These are phyloP conservation scores for Canna indica DNA, from an alignment of 176 grass and related monocot species.

Conservation along the genomic window DNA sequence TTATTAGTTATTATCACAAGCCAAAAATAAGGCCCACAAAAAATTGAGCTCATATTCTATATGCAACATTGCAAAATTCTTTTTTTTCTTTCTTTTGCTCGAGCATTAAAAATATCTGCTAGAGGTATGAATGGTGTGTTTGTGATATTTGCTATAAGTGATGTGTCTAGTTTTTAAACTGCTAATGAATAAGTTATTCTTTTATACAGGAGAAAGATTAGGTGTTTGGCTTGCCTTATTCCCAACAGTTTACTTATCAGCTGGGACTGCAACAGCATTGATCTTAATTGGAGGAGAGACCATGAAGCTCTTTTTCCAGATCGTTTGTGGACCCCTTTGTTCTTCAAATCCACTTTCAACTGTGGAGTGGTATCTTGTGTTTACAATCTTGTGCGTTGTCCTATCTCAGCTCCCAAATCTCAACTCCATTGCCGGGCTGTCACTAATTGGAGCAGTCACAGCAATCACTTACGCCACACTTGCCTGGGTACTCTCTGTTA, in stretches of 20 bases:
- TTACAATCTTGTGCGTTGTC: slow-evolving; percentile 71
- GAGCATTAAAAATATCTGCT: not conserved
- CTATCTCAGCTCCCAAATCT: slow-evolving; percentile 98
- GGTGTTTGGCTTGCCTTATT: slow-evolving; percentile 82
- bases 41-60: too few species aligned
- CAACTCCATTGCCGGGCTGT: slow-evolving; percentile 91
- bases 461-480: slow-evolving; percentile 84
- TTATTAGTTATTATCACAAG: too few species aligned
- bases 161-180: not conserved
- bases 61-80: not conserved
- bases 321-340: slow-evolving; percentile 68
- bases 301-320: slow-evolving; percentile 96
- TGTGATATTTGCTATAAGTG: not conserved
- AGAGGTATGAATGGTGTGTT: not conserved
- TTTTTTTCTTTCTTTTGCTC: too few species aligned
- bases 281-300: slow-evolving; percentile 90
- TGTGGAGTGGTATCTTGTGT: slow-evolving; percentile 93
- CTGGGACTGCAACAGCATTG: slow-evolving; percentile 82
- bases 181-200: not conserved
- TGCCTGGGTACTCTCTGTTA: slow-evolving; percentile 86
- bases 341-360: slow-evolving; percentile 68
- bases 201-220: slow-evolving; percentile 69
- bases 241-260: slow-evolving; percentile 93
- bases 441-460: slow-evolving; percentile 73
- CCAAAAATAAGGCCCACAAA: too few species aligned